Evolutionary conservation across 805 yeast genomes (phyloP).

Genomic region (Yamadazyma tumulicola): DNA sequence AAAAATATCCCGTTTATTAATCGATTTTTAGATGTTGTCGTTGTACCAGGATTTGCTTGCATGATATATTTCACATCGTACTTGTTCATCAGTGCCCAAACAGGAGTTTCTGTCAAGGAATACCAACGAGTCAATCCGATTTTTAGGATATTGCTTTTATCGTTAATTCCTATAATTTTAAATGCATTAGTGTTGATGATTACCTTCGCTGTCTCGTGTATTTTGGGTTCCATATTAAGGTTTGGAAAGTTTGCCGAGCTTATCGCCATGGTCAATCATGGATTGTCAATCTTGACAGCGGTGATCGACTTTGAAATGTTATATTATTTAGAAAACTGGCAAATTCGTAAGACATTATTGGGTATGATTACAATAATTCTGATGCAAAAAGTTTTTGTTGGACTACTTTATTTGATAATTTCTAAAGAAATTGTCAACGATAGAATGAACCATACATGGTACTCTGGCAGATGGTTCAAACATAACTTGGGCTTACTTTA

Average conservation of each 20-base stretch:
- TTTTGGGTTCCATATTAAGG: conserved; percentile 36
- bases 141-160: conserved; percentile 55
- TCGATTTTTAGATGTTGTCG: conserved; percentile 15
- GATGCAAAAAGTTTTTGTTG: conserved; percentile 30
- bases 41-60: conserved; percentile 15
- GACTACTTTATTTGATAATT: conserved; percentile 28
- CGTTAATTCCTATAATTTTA: conserved; percentile 46
- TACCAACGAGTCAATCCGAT: conserved; percentile 56
- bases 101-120: conserved; percentile 55
- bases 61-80: conserved; percentile 54
- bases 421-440: conserved; percentile 43
- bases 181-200: conserved; percentile 30
- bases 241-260: conserved; percentile 30
- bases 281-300: conserved; percentile 28
- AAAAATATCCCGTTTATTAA: conserved; percentile 6
- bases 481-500: conserved; percentile 34
- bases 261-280: conserved; percentile 41
- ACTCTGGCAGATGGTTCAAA: conserved; percentile 50
- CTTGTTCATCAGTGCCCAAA: conserved; percentile 80
- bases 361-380: conserved; percentile 36
- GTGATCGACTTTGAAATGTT: conserved; percentile 33
- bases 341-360: conserved; percentile 34
- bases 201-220: conserved; percentile 32
- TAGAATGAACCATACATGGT: conserved; percentile 46
- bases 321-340: conserved; percentile 42